phyloP scores from a whole-genome alignment of 331 rosid species.

The Dryas integrifolia region DNA sequence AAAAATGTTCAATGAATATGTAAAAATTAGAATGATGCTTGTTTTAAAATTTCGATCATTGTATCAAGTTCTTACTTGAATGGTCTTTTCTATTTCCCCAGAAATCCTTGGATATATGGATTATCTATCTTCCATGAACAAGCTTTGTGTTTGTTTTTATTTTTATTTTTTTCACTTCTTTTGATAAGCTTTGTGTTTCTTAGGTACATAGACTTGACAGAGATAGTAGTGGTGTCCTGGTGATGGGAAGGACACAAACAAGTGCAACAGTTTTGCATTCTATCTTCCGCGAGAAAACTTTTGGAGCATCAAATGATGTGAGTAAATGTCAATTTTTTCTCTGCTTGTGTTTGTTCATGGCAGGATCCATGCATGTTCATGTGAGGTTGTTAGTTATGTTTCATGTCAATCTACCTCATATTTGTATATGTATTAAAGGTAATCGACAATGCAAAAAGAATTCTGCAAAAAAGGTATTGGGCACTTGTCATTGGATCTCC shows the following conservation, averaged over 20 bases:
- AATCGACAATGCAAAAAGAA: slow-evolving; percentile 37
- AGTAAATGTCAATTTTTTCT: slow-evolving; percentile 26
- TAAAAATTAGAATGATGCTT: background rate
- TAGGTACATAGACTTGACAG: slow-evolving; percentile 90
- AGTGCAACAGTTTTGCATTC: slow-evolving; percentile 75
- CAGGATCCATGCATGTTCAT: slow-evolving; percentile 5
- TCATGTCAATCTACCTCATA: slow-evolving; percentile 19
- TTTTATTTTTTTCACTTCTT: background rate
- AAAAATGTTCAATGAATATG: background rate
- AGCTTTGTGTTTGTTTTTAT: background rate
- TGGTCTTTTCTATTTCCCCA: background rate
- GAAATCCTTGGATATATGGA: background rate
- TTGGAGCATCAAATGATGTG: slow-evolving; percentile 62
- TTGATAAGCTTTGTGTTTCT: slow-evolving; percentile 18
- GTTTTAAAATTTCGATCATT: background rate
- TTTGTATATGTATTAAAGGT: slow-evolving; percentile 25
- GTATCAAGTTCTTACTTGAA: background rate
- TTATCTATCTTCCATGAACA: background rate
- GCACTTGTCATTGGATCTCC: slow-evolving; percentile 94
- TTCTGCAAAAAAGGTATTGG: slow-evolving; percentile 68
- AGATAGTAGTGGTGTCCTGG: slow-evolving; percentile 81
- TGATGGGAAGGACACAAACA: slow-evolving; percentile 86
- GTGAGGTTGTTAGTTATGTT: slow-evolving; percentile 4
- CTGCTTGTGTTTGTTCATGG: background rate
- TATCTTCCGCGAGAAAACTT: slow-evolving; percentile 79